These are phyloP conservation scores for Myxozyma kluyveri DNA, from an alignment of 805 yeast species.

Conservation along the genomic window DNA sequence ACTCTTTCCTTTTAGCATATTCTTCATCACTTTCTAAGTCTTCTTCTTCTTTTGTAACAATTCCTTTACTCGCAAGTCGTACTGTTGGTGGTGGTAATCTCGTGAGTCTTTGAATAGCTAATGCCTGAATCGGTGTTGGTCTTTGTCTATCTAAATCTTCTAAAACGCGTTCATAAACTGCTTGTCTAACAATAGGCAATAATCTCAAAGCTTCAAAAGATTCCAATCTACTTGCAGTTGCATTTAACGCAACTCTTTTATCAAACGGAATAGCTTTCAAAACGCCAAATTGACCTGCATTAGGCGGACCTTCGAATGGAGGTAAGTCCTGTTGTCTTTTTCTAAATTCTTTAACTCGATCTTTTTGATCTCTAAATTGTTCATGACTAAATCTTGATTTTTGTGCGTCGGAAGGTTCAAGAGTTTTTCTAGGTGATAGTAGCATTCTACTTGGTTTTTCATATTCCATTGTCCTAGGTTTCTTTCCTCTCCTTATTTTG, in stretches of 20 bases:
- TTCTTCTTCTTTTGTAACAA: slow-evolving; percentile 1
- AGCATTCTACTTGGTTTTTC: slow-evolving; percentile 7
- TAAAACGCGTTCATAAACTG: slow-evolving; percentile 53
- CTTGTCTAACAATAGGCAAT: slow-evolving; percentile 62
- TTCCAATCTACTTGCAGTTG: slow-evolving; percentile 51
- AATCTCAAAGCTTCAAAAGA: slow-evolving; percentile 67
- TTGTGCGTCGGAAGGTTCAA: slow-evolving; percentile 15
- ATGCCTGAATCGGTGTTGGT: slow-evolving; percentile 81
- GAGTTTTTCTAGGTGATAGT: neutral
- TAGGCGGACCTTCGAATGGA: slow-evolving; percentile 32
- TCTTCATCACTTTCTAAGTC: slow-evolving; percentile 18
- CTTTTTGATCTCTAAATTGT: slow-evolving; percentile 21
- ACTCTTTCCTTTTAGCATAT: slow-evolving; percentile 12
- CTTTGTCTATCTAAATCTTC: slow-evolving; percentile 33
- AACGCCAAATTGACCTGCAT: slow-evolving; percentile 37
- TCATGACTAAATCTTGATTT: slow-evolving; percentile 17
- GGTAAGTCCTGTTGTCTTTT: slow-evolving; percentile 17
- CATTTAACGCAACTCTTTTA: slow-evolving; percentile 37
- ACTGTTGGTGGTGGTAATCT: slow-evolving; percentile 20
- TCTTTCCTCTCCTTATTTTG: no score
- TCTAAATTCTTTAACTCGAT: slow-evolving; percentile 12
- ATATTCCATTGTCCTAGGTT: neutral
- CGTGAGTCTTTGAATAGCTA: slow-evolving; percentile 52
- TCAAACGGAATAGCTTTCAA: slow-evolving; percentile 32
- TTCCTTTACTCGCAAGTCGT: slow-evolving; percentile 8